Base-by-base conservation (phyloP, 805 yeast genomes). In the Monosporozyma aerobia region DNA sequence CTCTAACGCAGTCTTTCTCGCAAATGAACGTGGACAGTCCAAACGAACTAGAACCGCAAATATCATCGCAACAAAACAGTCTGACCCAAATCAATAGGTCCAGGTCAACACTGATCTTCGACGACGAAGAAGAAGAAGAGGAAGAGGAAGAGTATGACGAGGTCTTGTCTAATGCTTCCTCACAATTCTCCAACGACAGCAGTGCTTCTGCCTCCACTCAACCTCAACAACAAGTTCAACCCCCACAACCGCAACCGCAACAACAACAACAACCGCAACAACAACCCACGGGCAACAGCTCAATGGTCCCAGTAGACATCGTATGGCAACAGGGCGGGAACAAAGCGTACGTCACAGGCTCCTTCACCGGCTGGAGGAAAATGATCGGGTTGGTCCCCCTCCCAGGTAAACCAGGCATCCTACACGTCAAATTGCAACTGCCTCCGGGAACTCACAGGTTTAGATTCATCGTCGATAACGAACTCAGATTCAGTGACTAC, bases 361-460 rank as follows among this genome's bases (percentile, higher is more conserved):
- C 97, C 0, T 92, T 92, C 70, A 94, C 99, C 0, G 97, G 96
- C 3, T 94, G 99, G 98, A 77, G 97, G 59, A 92, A 90, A 70
- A 92, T 94, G 98, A 90, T 92, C 63, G 95, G 95, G 41, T 73
- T 94, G 61, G 77, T 77, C 32, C 70, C 73, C 9, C 70, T 69
- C 13, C 59, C 65, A 5, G 65, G 63, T 32, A 67, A 66, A 32
- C 69, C 68, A 5, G 67, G 67, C 10, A 40, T 64, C 2, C 83
- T 84, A 61, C 74, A 81, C 46, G 85, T 88, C 27, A 84, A 86
- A 50, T 73, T 88, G 49, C 87, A 87, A 43, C 71, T 88, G 47
- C 96, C 96, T 0, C 82, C 86, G 5, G 97, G 97, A 9, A 90
- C 96, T 0, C 97, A 90, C 69, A 76, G 97, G 57, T 87, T 92